Evolutionary conservation across 2,329 filamentous ascomycete species (phyloP).

Genomic region (Fusarium kyushuense): DNA sequence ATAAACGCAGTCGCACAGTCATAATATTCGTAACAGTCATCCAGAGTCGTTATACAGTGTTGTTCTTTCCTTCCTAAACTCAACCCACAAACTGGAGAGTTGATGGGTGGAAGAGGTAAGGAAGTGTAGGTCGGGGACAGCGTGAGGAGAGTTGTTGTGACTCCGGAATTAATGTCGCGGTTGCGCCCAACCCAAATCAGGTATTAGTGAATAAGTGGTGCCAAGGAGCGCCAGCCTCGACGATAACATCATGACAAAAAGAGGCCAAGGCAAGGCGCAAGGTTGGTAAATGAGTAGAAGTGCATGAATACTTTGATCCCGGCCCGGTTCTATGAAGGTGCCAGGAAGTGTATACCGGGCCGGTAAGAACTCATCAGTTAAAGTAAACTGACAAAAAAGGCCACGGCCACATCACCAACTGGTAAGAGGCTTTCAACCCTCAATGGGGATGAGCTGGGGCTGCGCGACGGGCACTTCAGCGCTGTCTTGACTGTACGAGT

Average conservation of each 20-base stretch:
- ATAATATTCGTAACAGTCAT: conserved; percentile 48
- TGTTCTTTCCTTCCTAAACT: conserved; percentile 11
- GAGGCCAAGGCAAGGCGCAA: conserved; percentile 10
- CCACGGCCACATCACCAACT: conserved; percentile 9
- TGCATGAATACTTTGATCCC: conserved; percentile 22
- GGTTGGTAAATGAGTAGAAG: conserved; percentile 13
- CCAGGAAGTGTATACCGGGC: conserved; percentile 15
- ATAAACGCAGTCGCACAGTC: conserved; percentile 44
- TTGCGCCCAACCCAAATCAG: conserved; percentile 29
- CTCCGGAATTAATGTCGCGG: conserved; percentile 24
- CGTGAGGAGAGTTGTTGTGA: conserved; percentile 14
- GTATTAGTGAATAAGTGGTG: conserved; percentile 40
- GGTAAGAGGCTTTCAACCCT: conserved; percentile 43
- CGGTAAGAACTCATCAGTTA: conserved; percentile 14
- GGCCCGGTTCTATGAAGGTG: conserved; percentile 28
- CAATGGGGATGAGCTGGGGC: conserved; percentile 50
- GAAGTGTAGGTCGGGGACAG: background rate
- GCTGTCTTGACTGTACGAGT: conserved; percentile 38
- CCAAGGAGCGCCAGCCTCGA: conserved; percentile 27
- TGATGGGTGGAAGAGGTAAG: background rate
- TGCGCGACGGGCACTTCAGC: conserved; percentile 47
- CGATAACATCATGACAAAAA: conserved; percentile 22
- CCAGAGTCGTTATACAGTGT: conserved; percentile 47
- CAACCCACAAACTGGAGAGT: conserved; percentile 18
- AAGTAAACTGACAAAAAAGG: conserved; percentile 19